Evolutionary conservation across 257 asterid genomes (phyloP).

Genomic region (Jacaranda mimosifolia): DNA sequence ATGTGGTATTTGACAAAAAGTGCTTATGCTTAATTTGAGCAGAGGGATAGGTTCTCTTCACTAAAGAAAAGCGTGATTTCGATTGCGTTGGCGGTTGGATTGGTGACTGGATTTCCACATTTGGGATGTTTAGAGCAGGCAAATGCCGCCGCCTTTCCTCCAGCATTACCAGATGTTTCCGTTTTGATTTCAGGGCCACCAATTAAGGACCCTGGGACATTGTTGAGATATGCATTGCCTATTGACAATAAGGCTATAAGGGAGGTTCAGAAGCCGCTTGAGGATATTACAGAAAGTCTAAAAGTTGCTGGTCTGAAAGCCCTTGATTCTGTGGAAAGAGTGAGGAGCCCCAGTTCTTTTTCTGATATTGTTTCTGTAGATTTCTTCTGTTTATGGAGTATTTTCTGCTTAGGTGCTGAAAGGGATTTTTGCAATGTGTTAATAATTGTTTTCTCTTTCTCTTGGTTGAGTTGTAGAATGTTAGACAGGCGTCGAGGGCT

Average conservation of each 20-base stretch:
- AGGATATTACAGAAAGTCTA: slow-evolving; percentile 93
- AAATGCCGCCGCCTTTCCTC: slow-evolving; percentile 62
- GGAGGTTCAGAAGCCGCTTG: slow-evolving; percentile 98
- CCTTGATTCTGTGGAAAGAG: slow-evolving; percentile 91
- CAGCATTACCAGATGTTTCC: slow-evolving; percentile 81
- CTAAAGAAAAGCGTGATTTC: slow-evolving; percentile 74
- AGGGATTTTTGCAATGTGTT: slow-evolving; percentile 16
- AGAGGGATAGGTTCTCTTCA: slow-evolving; percentile 56
- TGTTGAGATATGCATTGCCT: slow-evolving; percentile 92
- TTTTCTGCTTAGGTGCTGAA: neutral
- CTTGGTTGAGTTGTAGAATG: slow-evolving; percentile 64
- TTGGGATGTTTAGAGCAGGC: slow-evolving; percentile 52
- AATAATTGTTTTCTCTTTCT: neutral
- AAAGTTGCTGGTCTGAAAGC: slow-evolving; percentile 85
- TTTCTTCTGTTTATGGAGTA: neutral
- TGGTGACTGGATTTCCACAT: slow-evolving; percentile 68
- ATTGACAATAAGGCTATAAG: slow-evolving; percentile 92
- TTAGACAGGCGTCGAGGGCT: slow-evolving; percentile 81
- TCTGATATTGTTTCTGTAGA: neutral
- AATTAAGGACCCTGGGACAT: slow-evolving; percentile 93
- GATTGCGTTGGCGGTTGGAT: slow-evolving; percentile 71
- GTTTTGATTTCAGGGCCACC: slow-evolving; percentile 98
- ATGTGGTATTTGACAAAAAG: neutral
- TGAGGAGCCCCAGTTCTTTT: slow-evolving; percentile 44
- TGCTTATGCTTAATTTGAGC: slow-evolving; percentile 41